A percentile compares a stretch with the other conserved stretches of the same genome.
phyloP scores from a whole-genome alignment of 306 rosid species.

The Cucumis sativus region DNA sequence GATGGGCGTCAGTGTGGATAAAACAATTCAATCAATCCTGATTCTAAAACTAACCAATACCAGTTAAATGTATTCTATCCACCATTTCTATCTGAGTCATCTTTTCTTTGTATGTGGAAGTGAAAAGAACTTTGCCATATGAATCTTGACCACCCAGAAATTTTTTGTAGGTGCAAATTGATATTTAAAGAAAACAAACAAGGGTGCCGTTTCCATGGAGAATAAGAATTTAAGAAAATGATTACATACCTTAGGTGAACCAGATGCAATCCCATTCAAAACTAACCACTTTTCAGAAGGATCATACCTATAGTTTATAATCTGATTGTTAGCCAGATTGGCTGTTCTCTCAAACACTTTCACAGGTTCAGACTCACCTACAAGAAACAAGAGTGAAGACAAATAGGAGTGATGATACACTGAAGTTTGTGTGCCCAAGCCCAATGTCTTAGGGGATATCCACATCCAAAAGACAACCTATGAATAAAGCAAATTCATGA shows the following conservation, averaged over 20 bases:
- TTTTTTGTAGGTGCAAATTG: not conserved
- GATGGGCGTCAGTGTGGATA: too few relatives aligned
- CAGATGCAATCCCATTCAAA: constrained; percentile 96
- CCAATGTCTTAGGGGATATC: constrained; percentile 85
- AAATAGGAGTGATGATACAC: constrained; percentile 52
- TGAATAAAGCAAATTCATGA: constrained; percentile 7
- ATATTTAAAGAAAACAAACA: not conserved
- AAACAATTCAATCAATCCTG: not conserved
- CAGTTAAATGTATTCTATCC: not conserved
- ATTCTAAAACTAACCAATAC: not conserved
- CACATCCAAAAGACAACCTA: constrained; percentile 98
- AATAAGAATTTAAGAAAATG: not conserved
- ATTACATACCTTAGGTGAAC: constrained; percentile 79
- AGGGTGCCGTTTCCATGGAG: not conserved
- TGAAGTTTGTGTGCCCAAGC: constrained; percentile 81
- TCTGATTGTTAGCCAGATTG: constrained; percentile 85
- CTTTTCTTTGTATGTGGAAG: not conserved
- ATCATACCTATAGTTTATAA: constrained; percentile 94
- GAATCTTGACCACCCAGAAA: not conserved
- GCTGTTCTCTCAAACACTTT: constrained; percentile 93
- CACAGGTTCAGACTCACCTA: constrained; percentile 92
- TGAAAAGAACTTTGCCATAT: not conserved
- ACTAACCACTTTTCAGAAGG: constrained; percentile 98
- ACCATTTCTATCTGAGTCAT: not conserved
- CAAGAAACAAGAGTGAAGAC: constrained; percentile 11